Evolutionary conservation across 805 yeast genomes (phyloP).

Genomic region (Kodamaea neixiangensis): DNA sequence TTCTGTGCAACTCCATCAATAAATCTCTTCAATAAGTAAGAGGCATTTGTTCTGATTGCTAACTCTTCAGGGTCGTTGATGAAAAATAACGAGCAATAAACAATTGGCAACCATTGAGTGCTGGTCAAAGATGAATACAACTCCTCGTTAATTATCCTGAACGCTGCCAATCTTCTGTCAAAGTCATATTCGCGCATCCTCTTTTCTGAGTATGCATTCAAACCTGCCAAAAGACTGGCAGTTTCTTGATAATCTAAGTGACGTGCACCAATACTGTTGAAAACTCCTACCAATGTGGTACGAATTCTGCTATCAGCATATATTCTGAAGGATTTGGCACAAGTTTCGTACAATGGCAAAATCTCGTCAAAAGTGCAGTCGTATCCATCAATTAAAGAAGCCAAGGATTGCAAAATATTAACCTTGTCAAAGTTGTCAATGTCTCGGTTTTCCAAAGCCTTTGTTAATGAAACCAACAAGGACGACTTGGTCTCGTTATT

Average conservation of each 20-base stretch:
- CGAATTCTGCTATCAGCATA: conserved; percentile 66
- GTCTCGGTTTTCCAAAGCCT: conserved; percentile 55
- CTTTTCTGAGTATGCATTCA: conserved; percentile 67
- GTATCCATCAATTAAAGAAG: conserved; percentile 53
- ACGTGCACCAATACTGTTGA: conserved; percentile 57
- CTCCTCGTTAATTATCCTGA: conserved; percentile 60
- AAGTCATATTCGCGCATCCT: conserved; percentile 78
- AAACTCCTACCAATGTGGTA: conserved; percentile 57
- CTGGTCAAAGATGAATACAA: conserved; percentile 45
- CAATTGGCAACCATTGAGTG: conserved; percentile 76
- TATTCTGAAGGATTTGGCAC: conserved; percentile 59
- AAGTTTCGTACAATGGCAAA: conserved; percentile 46
- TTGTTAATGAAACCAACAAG: conserved; percentile 57
- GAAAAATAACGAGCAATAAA: conserved; percentile 67
- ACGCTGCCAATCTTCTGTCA: conserved; percentile 70
- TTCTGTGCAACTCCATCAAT: conserved; percentile 53
- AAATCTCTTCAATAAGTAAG: conserved; percentile 61
- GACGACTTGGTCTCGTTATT: conserved; percentile 53
- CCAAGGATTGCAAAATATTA: conserved; percentile 57
- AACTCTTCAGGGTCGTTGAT: conserved; percentile 78
- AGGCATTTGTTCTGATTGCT: conserved; percentile 76
- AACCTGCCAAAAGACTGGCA: conserved; percentile 55
- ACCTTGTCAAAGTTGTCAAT: conserved; percentile 55
- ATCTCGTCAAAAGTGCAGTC: conserved; percentile 57
- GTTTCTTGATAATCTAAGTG: conserved; percentile 43